Conservation (phyloP, 768 basidiomycete species). For the Hysterangium stoloniferum region DNA sequence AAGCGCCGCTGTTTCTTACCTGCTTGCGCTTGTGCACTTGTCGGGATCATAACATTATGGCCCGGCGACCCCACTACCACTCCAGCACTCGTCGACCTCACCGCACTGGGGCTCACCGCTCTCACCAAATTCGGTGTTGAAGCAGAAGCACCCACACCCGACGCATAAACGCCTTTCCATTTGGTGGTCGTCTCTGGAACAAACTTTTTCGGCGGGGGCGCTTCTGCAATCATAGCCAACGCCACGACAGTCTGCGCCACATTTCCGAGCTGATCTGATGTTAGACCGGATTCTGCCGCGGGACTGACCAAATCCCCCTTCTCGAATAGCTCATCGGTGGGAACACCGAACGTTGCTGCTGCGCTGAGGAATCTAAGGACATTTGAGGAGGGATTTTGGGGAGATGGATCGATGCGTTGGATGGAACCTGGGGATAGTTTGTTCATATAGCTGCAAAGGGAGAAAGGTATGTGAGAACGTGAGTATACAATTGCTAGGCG, state of each 20-base stretch:
- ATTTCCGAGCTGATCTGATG: slow-evolving; percentile 53
- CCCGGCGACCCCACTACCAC: neutral
- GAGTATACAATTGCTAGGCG: no score
- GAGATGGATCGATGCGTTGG: slow-evolving; percentile 51
- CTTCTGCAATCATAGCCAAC: slow-evolving; percentile 55
- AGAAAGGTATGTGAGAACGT: slow-evolving; percentile 17
- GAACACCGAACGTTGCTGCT: slow-evolving; percentile 58
- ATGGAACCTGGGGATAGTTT: slow-evolving; percentile 58
- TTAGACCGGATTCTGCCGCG: slow-evolving; percentile 24
- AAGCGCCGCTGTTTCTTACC: slow-evolving; percentile 32
- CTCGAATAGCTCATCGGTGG: slow-evolving; percentile 56
- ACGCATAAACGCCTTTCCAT: neutral
- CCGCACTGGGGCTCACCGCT: neutral
- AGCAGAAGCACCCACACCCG: slow-evolving; percentile 32
- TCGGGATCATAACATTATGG: neutral
- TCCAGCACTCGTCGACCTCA: slow-evolving; percentile 24
- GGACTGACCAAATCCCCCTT: slow-evolving; percentile 54
- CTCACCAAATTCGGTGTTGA: slow-evolving; percentile 53
- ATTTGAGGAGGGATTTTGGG: slow-evolving; percentile 44
- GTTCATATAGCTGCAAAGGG: slow-evolving; percentile 59
- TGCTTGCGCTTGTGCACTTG: neutral
- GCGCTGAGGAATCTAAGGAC: slow-evolving; percentile 72
- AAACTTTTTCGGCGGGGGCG: neutral
- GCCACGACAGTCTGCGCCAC: slow-evolving; percentile 71
- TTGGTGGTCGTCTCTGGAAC: neutral